Evolutionary conservation across 176 grass and related monocot species (phyloP).

Genomic region (Melocanna baccifera): DNA sequence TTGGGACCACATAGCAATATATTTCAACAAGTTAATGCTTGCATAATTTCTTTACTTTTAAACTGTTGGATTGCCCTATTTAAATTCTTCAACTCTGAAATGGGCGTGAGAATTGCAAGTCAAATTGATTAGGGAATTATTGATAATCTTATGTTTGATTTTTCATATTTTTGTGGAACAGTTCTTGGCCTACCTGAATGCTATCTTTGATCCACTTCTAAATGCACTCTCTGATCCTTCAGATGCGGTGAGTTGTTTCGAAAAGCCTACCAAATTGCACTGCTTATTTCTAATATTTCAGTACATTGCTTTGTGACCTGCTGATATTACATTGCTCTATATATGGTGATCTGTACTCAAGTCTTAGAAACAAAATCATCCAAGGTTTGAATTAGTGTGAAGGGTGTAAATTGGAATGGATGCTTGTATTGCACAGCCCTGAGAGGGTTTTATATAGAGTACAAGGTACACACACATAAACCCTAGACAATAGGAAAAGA

Average conservation of each 20-base stretch:
- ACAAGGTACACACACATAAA: too few species aligned
- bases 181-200: conserved; percentile 80
- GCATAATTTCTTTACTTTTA: conserved; percentile 16
- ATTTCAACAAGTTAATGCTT: not conserved
- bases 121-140: not conserved
- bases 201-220: conserved; percentile 84
- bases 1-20: not conserved
- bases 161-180: conserved; percentile 50
- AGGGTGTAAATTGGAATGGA: too few species aligned
- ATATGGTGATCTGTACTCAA: not conserved
- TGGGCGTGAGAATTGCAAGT: conserved; percentile 1
- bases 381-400: not conserved
- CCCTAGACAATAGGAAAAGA: too few species aligned
- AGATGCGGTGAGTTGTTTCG: conserved; percentile 62
- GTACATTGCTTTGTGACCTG: not conserved
- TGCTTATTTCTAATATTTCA: conserved; percentile 17
- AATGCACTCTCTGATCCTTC: conserved; percentile 93
- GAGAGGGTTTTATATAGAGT: too few species aligned
- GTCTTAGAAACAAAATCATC: conserved; percentile 16
- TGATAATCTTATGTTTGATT: conserved; percentile 12
- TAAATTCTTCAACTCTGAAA: conserved; percentile 22
- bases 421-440: too few species aligned
- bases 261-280: conserved; percentile 13
- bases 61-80: conserved; percentile 6
- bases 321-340: conserved; percentile 8